Percentiles rank a stretch among this genome's conserved stretches.
These are phyloP conservation scores for Curvularia hawaiiensis DNA, from an alignment of 2,329 filamentous ascomycete genomes.

Conservation along the genomic window DNA sequence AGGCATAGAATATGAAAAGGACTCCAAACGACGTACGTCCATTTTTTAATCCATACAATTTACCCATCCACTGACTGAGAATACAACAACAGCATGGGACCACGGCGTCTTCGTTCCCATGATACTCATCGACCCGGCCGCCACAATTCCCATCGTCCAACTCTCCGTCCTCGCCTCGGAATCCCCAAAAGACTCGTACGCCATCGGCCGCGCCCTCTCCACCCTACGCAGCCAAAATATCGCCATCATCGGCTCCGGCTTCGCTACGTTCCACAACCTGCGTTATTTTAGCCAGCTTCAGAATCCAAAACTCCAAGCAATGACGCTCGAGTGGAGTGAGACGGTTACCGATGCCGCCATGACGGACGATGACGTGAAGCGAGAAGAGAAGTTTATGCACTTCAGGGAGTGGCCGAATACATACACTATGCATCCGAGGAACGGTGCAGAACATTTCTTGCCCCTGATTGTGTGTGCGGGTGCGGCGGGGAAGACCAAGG, in stretches of 20 bases:
- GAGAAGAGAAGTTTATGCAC: constrained; percentile 49
- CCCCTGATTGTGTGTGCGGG: constrained; percentile 63
- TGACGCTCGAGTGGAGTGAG: constrained; percentile 53
- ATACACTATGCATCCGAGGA: constrained; percentile 60
- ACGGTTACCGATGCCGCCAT: constrained; percentile 52
- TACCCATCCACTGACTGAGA: background rate
- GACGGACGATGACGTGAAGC: constrained; percentile 41
- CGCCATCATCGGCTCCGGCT: constrained; percentile 66
- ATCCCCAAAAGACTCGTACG: constrained; percentile 55
- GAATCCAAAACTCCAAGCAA: constrained; percentile 38
- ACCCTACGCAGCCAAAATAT: constrained; percentile 59
- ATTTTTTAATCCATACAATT: background rate
- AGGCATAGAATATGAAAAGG: constrained; percentile 50
- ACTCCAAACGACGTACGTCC: constrained; percentile 40
- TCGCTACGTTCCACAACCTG: constrained; percentile 64
- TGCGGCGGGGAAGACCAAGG: constrained; percentile 52
- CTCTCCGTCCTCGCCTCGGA: constrained; percentile 61
- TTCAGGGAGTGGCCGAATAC: constrained; percentile 58
- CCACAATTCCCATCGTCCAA: constrained; percentile 62
- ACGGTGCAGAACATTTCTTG: constrained; percentile 64
- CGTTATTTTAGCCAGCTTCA: constrained; percentile 46
- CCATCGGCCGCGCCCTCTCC: constrained; percentile 60
- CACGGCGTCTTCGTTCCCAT: constrained; percentile 66
- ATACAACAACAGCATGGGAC: constrained; percentile 56
- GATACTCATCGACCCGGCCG: constrained; percentile 59